Percentiles rank a stretch among this genome's conserved stretches.
phyloP scores from a whole-genome alignment of 2,329 filamentous ascomycete genomes.

The Paraphaeosphaeria minitans region DNA sequence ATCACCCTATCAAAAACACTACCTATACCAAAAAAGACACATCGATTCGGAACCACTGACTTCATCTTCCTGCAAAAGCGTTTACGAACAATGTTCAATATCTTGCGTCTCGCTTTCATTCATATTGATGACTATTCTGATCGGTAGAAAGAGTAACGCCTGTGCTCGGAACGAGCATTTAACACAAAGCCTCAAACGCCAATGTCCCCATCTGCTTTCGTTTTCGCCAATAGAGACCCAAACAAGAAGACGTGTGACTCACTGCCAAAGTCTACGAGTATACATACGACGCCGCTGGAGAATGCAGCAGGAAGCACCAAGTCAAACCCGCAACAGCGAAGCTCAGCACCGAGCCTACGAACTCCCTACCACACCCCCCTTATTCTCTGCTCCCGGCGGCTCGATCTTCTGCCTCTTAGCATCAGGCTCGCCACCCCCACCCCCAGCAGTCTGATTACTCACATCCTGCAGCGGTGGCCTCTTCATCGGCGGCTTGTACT shows the following conservation, averaged over 20 bases:
- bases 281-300: too few species aligned
- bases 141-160: neutral
- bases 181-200: neutral
- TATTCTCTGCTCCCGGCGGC: conserved; percentile 28
- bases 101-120: too few species aligned
- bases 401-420: conserved; percentile 50
- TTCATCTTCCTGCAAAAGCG: too few species aligned
- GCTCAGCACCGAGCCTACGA: neutral
- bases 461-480: conserved; percentile 51
- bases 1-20: too few species aligned
- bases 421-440: conserved; percentile 38
- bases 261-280: neutral
- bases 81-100: too few species aligned
- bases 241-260: neutral
- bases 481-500: conserved; percentile 53
- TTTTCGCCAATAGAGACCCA: neutral
- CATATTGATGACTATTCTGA: too few species aligned
- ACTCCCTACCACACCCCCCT: neutral
- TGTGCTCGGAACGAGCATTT: neutral
- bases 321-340: neutral
- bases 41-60: too few species aligned
- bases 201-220: neutral
- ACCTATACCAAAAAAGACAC: too few species aligned
- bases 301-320: neutral
- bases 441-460: conserved; percentile 49